These are phyloP conservation scores for Thielaviopsis euricoi DNA, from an alignment of 2,329 filamentous ascomycete species.

Conservation along the genomic window DNA sequence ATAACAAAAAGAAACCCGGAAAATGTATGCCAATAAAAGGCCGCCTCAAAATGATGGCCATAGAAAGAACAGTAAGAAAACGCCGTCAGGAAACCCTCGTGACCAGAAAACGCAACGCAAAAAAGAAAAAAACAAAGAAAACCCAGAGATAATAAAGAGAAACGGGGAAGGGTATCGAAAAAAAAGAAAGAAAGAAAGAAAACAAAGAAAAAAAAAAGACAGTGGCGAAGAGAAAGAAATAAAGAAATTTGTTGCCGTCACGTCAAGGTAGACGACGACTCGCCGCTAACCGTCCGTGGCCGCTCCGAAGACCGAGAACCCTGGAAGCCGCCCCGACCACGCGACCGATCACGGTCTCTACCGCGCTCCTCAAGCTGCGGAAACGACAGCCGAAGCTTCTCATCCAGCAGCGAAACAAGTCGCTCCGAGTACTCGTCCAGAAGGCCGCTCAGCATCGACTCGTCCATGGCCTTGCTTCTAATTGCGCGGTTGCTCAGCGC, in stretches of 20 bases:
- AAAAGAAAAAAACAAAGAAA: background rate
- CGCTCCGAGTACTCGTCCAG: conserved; percentile 62
- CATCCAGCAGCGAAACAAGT: conserved; percentile 53
- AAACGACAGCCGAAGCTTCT: conserved; percentile 42
- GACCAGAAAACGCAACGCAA: too few species aligned
- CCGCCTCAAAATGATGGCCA: too few species aligned
- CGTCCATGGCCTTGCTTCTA: conserved; percentile 37
- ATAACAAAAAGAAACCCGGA: background rate
- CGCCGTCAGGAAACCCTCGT: too few species aligned
- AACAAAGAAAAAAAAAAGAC: conserved; percentile 1
- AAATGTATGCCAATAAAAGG: background rate
- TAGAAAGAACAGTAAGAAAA: too few species aligned
- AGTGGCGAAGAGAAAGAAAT: background rate
- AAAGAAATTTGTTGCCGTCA: background rate
- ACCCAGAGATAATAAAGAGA: background rate
- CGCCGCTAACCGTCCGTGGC: conserved; percentile 20
- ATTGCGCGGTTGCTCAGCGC: conserved; percentile 41
- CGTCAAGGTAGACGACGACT: conserved; percentile 17
- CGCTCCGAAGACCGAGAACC: conserved; percentile 16
- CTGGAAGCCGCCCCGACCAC: background rate
- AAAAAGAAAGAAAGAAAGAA: background rate
- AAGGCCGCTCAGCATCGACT: conserved; percentile 43
- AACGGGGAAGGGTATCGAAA: background rate
- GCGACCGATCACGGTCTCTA: conserved; percentile 1
- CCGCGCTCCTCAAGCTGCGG: conserved; percentile 17